Percentiles rank a stretch among this genome's conserved stretches.
Conservation (phyloP, 2,329 filamentous ascomycete genomes). For the Aureobasidium sp. region DNA sequence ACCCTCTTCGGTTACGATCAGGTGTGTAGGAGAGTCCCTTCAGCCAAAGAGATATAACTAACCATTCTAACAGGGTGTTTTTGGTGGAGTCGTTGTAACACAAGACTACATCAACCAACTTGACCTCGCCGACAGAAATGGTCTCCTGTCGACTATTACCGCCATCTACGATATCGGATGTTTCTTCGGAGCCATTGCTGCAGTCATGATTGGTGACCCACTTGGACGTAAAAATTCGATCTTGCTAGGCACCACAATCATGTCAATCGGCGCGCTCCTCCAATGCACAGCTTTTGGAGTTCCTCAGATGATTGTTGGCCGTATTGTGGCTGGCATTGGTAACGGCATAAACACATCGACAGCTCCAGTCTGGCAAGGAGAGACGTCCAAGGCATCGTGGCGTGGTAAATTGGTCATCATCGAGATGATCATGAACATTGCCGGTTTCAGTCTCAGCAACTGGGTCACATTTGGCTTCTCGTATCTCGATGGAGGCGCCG, state of each 20-base stretch:
- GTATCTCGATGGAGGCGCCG: constrained; percentile 36
- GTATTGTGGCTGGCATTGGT: constrained; percentile 42
- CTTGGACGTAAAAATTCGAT: constrained; percentile 45
- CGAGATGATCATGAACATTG: constrained; percentile 44
- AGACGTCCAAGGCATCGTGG: constrained; percentile 41
- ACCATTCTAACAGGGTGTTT: constrained; percentile 42
- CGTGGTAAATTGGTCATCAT: constrained; percentile 30
- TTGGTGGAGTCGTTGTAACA: constrained; percentile 50
- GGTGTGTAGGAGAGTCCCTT: not conserved
- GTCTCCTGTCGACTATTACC: constrained; percentile 38
- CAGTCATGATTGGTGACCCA: constrained; percentile 44
- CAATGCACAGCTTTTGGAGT: constrained; percentile 41
- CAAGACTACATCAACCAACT: constrained; percentile 45
- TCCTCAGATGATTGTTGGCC: constrained; percentile 45
- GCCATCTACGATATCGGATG: constrained; percentile 55
- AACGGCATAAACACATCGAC: constrained; percentile 46
- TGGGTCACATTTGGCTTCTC: constrained; percentile 35
- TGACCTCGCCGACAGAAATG: constrained; percentile 31
- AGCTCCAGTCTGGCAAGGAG: constrained; percentile 46
- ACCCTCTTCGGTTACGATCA: constrained; percentile 33
- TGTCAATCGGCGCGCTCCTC: constrained; percentile 43
- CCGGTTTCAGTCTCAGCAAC: constrained; percentile 43
- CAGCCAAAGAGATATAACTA: constrained; percentile 26
- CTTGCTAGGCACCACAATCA: constrained; percentile 42
- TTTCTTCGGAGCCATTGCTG: constrained; percentile 50